A percentile compares a stretch with the other conserved stretches of the same genome.
These are phyloP conservation scores for Pyrus pyrifolia DNA, from an alignment of 306 rosid species.

Conservation along the genomic window DNA sequence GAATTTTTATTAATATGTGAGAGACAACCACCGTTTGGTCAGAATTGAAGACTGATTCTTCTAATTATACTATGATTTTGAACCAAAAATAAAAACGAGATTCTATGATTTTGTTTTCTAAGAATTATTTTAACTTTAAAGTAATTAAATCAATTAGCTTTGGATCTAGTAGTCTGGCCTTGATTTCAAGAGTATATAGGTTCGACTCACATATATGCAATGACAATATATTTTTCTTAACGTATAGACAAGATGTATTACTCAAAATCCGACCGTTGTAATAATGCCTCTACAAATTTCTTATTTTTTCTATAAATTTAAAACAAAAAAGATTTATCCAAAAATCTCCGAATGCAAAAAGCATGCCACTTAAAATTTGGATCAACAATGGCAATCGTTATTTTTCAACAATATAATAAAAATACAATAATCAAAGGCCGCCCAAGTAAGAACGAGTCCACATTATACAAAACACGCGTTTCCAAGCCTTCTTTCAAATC, in stretches of 20 bases:
- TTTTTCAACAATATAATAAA: not conserved
- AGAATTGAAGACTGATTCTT: not conserved
- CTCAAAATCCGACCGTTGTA: not conserved
- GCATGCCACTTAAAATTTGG: not conserved
- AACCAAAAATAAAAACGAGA: too few species aligned
- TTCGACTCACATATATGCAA: too few species aligned
- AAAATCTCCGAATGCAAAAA: too few species aligned
- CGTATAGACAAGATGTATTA: not conserved
- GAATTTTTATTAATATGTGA: not conserved
- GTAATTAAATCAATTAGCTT: too few species aligned
- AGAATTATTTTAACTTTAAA: too few species aligned
- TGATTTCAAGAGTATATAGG: not conserved
- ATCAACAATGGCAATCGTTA: not conserved
- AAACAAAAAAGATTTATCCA: too few species aligned
- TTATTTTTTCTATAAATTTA: too few species aligned
- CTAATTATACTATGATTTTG: too few species aligned
- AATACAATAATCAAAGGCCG: not conserved
- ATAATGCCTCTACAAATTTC: not conserved
- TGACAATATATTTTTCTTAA: too few species aligned
- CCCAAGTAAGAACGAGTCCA: not conserved
- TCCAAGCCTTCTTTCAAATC: not conserved
- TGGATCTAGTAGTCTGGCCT: not conserved
- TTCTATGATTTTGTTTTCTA: too few species aligned
- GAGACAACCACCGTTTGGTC: not conserved
- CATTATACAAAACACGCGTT: slow-evolving; percentile 6